Percentiles rank a stretch among this genome's conserved stretches.
Evolutionary conservation across 768 basidiomycete genomes (phyloP).

Genomic region (Paxillus involutus): DNA sequence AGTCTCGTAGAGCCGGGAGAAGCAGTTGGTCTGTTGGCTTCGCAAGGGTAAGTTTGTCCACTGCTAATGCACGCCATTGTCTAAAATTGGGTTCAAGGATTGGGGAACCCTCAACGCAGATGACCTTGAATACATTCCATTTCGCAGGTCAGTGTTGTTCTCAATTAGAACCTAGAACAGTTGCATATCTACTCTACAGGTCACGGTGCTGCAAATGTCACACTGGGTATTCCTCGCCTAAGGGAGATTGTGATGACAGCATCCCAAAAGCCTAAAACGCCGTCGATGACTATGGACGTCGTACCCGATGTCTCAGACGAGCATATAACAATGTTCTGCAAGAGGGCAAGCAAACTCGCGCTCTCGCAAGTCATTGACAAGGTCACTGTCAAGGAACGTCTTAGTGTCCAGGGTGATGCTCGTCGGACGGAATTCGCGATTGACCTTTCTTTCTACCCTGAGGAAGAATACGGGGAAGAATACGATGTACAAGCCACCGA

Average conservation of each 20-base stretch:
- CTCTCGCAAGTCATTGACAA: conserved; percentile 87
- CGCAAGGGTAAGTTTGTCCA: conserved; percentile 75
- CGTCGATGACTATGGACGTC: conserved; percentile 90
- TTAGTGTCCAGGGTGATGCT: conserved; percentile 62
- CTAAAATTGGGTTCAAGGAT: conserved; percentile 52
- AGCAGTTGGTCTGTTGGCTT: conserved; percentile 95
- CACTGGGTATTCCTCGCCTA: conserved; percentile 96
- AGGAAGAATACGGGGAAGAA: conserved; percentile 78
- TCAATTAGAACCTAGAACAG: neutral
- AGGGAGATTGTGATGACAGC: conserved; percentile 99
- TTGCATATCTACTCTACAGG: conserved; percentile 45
- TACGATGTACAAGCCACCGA: conserved; percentile 74
- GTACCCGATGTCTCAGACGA: conserved; percentile 48
- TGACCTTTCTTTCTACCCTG: conserved; percentile 82
- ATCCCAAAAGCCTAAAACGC: conserved; percentile 92
- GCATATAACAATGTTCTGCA: conserved; percentile 80
- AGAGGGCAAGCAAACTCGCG: conserved; percentile 79
- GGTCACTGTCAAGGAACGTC: conserved; percentile 77
- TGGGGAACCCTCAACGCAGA: conserved; percentile 98
- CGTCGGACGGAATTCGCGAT: conserved; percentile 82
- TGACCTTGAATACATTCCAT: conserved; percentile 99
- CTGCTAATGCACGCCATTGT: neutral
- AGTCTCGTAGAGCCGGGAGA: conserved; percentile 96
- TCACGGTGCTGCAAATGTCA: conserved; percentile 98
- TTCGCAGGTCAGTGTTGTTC: conserved; percentile 72